These are phyloP conservation scores for Citrullus amarus DNA, from an alignment of 306 rosid genomes.

Conservation along the genomic window DNA sequence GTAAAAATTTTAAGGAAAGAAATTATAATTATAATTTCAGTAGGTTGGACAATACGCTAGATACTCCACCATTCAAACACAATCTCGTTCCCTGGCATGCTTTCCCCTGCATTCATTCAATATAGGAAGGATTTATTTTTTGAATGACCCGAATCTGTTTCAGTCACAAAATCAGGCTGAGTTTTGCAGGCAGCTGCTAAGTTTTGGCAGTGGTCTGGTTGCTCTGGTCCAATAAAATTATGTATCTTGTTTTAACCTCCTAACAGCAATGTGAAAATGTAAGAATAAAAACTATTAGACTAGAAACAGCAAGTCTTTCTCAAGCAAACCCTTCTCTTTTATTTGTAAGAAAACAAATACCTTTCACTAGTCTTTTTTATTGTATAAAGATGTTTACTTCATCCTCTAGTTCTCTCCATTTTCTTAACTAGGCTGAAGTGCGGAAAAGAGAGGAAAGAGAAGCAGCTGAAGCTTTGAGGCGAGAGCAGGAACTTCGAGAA, in stretches of 20 bases:
- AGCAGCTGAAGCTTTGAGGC: slow-evolving; percentile 94
- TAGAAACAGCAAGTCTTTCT: not conserved
- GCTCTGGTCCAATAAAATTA: not conserved
- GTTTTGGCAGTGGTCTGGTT: not conserved
- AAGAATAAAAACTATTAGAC: not conserved
- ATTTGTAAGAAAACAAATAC: not conserved
- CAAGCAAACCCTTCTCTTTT: not conserved
- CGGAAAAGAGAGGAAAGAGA: slow-evolving; percentile 91
- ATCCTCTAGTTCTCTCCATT: not conserved
- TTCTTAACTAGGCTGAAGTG: slow-evolving; percentile 56
- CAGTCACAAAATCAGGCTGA: not conserved
- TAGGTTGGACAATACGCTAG: not conserved
- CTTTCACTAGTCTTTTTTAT: not conserved
- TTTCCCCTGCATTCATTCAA: not conserved
- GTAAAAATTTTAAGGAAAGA: not conserved
- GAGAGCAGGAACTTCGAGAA: slow-evolving; percentile 93
- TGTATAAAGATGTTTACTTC: not conserved
- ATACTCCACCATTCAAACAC: not conserved
- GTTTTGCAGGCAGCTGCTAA: not conserved
- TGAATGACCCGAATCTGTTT: not conserved
- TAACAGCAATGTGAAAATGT: not conserved
- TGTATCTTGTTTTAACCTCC: not conserved
- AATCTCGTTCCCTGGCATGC: not conserved
- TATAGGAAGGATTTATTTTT: not conserved
- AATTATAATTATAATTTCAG: not conserved